A percentile compares a stretch with the other conserved stretches of the same genome.
phyloP scores from a whole-genome alignment of 2,329 filamentous ascomycete species.

The Pseudohalonectria lignicola region DNA sequence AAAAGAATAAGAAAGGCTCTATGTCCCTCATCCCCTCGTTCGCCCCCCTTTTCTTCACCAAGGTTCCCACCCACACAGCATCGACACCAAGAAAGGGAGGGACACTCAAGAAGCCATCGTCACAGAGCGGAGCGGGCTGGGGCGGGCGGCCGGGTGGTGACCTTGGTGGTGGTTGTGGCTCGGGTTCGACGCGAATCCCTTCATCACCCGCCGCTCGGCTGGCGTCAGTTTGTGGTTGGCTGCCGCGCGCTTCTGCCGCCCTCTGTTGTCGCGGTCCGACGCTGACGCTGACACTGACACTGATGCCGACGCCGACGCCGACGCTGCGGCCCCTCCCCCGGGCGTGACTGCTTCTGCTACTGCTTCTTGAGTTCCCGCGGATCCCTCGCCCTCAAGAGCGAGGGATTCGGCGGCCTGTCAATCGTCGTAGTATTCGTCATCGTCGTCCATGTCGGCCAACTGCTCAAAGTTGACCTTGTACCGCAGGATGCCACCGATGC shows the following conservation, averaged over 20 bases:
- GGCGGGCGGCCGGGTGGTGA: slow-evolving; percentile 43
- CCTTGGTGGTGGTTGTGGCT: slow-evolving; percentile 35
- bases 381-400: slow-evolving; percentile 80
- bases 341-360: slow-evolving; percentile 16
- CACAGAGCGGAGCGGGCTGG: slow-evolving; percentile 58
- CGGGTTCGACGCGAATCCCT: slow-evolving; percentile 31
- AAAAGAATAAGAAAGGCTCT: too few relatives aligned
- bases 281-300: too few relatives aligned
- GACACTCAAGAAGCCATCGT: slow-evolving; percentile 53
- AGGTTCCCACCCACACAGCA: too few relatives aligned
- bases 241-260: slow-evolving; percentile 1
- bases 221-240: slow-evolving; percentile 17
- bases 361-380: slow-evolving; percentile 49
- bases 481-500: slow-evolving; percentile 90
- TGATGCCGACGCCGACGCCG: too few relatives aligned
- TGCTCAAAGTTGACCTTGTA: slow-evolving; percentile 99
- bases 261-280: neutral
- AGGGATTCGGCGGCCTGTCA: slow-evolving; percentile 85
- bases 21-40: too few relatives aligned
- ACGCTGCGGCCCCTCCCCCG: slow-evolving; percentile 14
- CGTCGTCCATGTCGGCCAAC: slow-evolving; percentile 80
- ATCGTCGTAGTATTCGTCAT: slow-evolving; percentile 92
- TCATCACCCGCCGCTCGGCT: slow-evolving; percentile 33
- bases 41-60: too few relatives aligned
- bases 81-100: too few relatives aligned